Evolutionary conservation across 1,284 basidiomycete species (phyloP).

Genomic region (Ganoderma meredithae): DNA sequence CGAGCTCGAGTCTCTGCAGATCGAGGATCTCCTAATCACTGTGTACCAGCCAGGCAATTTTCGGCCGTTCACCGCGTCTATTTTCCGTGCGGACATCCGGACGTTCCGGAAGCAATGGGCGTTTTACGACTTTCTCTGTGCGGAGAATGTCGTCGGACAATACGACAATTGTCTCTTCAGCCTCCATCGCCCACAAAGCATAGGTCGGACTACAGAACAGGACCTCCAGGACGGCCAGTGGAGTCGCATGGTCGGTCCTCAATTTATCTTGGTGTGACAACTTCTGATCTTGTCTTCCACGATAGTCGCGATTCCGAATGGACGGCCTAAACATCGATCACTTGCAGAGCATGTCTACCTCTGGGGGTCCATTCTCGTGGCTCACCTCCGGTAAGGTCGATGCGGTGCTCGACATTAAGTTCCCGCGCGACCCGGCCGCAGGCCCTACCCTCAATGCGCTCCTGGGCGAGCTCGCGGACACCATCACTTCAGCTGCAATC

Average conservation of each 20-base stretch:
- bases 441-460: slow-evolving; percentile 88
- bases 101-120: slow-evolving; percentile 93
- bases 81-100: slow-evolving; percentile 92
- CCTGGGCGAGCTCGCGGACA: slow-evolving; percentile 90
- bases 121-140: slow-evolving; percentile 92
- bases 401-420: slow-evolving; percentile 97
- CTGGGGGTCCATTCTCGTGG: slow-evolving; percentile 94
- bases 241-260: slow-evolving; percentile 83
- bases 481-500: slow-evolving; percentile 68
- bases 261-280: not conserved
- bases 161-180: slow-evolving; percentile 99
- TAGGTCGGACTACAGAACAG: slow-evolving; percentile 87
- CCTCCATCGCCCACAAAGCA: slow-evolving; percentile 95
- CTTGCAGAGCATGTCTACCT: slow-evolving; percentile 84
- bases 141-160: slow-evolving; percentile 96
- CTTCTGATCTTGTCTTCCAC: not conserved
- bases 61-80: slow-evolving; percentile 93
- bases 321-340: slow-evolving; percentile 98
- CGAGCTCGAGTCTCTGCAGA: slow-evolving; percentile 86
- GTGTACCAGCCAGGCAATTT: slow-evolving; percentile 95
- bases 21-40: slow-evolving; percentile 95
- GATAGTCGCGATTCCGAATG: slow-evolving; percentile 91
- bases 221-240: slow-evolving; percentile 84
- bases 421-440: slow-evolving; percentile 84
- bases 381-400: slow-evolving; percentile 97